Evolutionary conservation across 2,329 filamentous ascomycete genomes (phyloP).

Genomic region (Microdochium paspali): DNA sequence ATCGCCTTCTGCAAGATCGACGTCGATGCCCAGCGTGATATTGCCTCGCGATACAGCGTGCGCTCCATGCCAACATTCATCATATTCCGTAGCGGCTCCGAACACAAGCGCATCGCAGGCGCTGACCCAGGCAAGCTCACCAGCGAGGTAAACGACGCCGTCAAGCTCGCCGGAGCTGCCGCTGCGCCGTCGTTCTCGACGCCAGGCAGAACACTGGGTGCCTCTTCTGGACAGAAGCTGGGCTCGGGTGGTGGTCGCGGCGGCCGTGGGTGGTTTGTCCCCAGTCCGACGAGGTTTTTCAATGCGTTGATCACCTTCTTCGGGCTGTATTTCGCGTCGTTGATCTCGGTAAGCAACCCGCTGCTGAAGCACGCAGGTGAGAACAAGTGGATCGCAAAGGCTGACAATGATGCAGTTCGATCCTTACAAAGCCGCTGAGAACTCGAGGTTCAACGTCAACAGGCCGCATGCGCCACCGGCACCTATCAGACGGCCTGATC

Average conservation of each 20-base stretch:
- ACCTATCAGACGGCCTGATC: conserved; percentile 10
- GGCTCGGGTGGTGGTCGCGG: conserved; percentile 8
- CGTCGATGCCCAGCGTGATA: conserved; percentile 71
- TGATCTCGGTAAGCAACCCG: conserved; percentile 44
- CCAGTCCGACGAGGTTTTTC: conserved; percentile 32
- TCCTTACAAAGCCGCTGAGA: conserved; percentile 50
- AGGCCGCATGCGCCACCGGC: conserved; percentile 21
- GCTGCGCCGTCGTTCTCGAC: conserved; percentile 41
- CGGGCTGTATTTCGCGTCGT: conserved; percentile 50
- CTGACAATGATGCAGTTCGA: no score
- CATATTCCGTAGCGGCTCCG: conserved; percentile 68
- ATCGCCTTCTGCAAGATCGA: conserved; percentile 91
- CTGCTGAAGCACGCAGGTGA: no score
- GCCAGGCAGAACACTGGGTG: conserved; percentile 49
- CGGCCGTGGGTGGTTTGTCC: conserved; percentile 13
- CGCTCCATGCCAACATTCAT: conserved; percentile 92
- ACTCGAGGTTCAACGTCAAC: conserved; percentile 48
- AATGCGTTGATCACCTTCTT: conserved; percentile 44
- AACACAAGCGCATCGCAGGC: conserved; percentile 69
- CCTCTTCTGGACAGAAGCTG: conserved; percentile 14
- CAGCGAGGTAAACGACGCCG: conserved; percentile 63
- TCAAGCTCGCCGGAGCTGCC: conserved; percentile 39
- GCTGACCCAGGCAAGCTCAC: conserved; percentile 71
- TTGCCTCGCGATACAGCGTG: conserved; percentile 70
- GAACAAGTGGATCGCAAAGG: no score